Evolutionary conservation across 2,329 filamentous ascomycete genomes (phyloP).

Genomic region (Fonsecaea monophora): DNA sequence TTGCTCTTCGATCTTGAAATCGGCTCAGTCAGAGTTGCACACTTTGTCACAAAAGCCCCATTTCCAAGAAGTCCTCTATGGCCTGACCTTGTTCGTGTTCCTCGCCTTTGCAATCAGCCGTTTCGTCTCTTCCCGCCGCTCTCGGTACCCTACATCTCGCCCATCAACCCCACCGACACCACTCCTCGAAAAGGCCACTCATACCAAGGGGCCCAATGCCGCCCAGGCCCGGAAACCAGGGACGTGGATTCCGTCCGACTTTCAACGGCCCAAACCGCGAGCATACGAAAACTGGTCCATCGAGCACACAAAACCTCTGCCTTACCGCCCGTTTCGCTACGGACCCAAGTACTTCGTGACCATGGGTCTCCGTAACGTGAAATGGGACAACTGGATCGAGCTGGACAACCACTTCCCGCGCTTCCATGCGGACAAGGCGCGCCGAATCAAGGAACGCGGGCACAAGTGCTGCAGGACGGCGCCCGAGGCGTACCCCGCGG

Average conservation of each 20-base stretch:
- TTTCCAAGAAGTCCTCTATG: conserved; percentile 43
- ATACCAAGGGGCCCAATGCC: conserved; percentile 4
- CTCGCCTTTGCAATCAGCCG: conserved; percentile 23
- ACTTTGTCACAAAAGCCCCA: conserved; percentile 37
- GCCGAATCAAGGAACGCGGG: conserved; percentile 71
- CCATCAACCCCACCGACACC: conserved; percentile 36
- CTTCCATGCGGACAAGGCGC: conserved; percentile 74
- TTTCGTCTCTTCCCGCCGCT: conserved; percentile 32
- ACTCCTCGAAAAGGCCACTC: conserved; percentile 32
- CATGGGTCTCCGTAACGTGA: conserved; percentile 72
- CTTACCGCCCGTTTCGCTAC: conserved; percentile 79
- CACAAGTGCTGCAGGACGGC: conserved; percentile 71
- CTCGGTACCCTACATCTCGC: neutral
- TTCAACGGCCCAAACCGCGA: conserved; percentile 64
- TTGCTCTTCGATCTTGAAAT: conserved; percentile 28
- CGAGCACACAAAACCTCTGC: conserved; percentile 71
- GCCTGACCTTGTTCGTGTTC: conserved; percentile 44
- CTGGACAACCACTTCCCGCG: conserved; percentile 79
- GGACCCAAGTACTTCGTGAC: conserved; percentile 78
- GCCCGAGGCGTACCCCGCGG: conserved; percentile 73
- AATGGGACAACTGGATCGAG: conserved; percentile 78
- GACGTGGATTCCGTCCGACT: conserved; percentile 66
- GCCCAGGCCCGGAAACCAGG: conserved; percentile 33
- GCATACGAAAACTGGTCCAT: conserved; percentile 75
- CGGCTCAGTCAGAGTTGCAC: conserved; percentile 35